Base-by-base conservation (phyloP, 306 rosid species). In the Lagenaria siceraria region DNA sequence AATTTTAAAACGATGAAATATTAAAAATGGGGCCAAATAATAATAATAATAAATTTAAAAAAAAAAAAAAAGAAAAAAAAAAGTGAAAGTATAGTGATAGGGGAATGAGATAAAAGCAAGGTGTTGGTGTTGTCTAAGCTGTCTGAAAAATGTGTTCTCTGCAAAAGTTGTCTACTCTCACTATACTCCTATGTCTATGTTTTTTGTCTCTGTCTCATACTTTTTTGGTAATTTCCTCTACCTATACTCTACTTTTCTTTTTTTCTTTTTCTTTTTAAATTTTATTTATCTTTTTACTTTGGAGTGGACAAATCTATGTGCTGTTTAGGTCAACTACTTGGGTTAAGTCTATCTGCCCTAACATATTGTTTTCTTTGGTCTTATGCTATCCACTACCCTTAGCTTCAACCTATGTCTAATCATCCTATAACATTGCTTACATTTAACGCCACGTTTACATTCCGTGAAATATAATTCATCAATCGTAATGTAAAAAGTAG, bases 141-240 rank as follows among this genome's bases (percentile, higher is more conserved):
- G 90, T 82, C 85, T 72, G 59, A 81, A 69, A 55, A 58, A 56
- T 84, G 89, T 88, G 83, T 68, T 83, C 74, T 77, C 73, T 60
- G 83, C 64, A 70, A 65, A 84, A 59, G 18, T 59, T 59, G 8
- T 59, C 36, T 24, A 59, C 64, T 59, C 7, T 22, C 64, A 59
- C 64, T 59, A 22, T 59, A 49, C 33, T 10, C 64, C 64, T 24
- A 59, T 59, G 0, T 59, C 15, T 24, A 1, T 24, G 29, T 59
- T 12, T n/a, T 59, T 58, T 10, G 11, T 58, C 14, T 58, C 3
- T 58, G 59, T 58, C 63, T 58, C 63, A 1, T 21, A 24, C 31
- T 58, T 22, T 58, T 58, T 58, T 21, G 5, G 7, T 21, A 21
- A 22, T 53, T 17, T 19, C 59, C 24, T 18, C 54, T 49, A 49